Base-by-base conservation (phyloP, 2,329 filamentous ascomycete genomes). In the Neopestalotiopsis sp. region DNA sequence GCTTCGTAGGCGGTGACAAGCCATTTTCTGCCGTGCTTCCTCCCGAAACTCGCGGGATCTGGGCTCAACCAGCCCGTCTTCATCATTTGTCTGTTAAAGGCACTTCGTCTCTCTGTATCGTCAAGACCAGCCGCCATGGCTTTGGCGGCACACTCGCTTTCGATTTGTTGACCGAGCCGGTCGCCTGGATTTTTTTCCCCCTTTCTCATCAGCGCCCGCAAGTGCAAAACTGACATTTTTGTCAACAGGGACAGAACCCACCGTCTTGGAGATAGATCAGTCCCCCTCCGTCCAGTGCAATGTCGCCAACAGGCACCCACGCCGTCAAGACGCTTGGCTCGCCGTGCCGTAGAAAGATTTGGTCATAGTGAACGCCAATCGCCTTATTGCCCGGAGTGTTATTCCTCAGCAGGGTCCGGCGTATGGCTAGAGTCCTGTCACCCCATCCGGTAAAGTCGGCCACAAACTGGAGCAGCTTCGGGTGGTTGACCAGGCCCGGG, bases 351-450 rank as follows among this genome's bases (percentile, higher is more conserved):
- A 59, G 57, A 17, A 59, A 59, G 24, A 59, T 59, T 14, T 59
- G 30, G 10, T 59, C 57, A 24, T 59, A 59, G 57, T 59, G 57
- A 20, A 59, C 57, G 17, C 57, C 57, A 24, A 59, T 59, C 6
- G 57, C 57, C 17, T 28, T 32, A 24, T 59, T 59, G 24, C 57
- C 57, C 10, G 57, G 57, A 7, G 30, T 34, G 20, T 59, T 59
- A 10, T 59, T 59, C 30, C 57, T 24, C 24, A 59, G 20, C 24
- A 59, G 10, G 17, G 57, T 59, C 57, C 57, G 57, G 28, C 30
- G 24, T n/a, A 59, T 30, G 9, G 17, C 14, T 1, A 30, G 4
- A 7, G 57, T 59, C 13, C 34, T 14, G 6, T 10, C 30, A 24
- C 28, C 57, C 57, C 57, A 59, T 13, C 57, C 57, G 24, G 57